phyloP scores from a whole-genome alignment of 305 asterid species.

The Ajuga reptans region DNA sequence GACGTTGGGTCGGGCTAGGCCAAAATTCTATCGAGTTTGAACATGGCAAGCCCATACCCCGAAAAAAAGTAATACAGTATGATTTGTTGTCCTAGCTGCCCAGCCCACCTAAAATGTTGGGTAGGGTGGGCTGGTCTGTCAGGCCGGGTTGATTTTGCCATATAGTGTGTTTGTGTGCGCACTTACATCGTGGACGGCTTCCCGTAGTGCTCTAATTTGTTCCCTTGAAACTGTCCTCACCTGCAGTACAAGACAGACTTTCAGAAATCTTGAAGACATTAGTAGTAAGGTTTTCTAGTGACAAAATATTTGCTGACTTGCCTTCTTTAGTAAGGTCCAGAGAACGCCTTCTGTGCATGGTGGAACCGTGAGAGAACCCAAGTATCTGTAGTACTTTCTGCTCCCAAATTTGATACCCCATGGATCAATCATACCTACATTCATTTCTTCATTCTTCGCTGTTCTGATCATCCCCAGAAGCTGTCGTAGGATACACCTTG shows the following conservation, averaged over 20 bases:
- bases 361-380: constrained; percentile 75
- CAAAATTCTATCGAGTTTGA: too few species aligned
- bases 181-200: constrained; percentile 67
- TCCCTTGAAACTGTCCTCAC: constrained; percentile 56
- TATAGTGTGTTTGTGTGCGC: not conserved
- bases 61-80: too few species aligned
- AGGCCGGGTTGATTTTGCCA: too few species aligned
- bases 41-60: too few species aligned
- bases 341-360: constrained; percentile 73
- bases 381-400: constrained; percentile 50
- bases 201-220: constrained; percentile 42
- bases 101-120: too few species aligned
- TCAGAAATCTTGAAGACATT: not conserved
- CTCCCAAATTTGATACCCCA: constrained; percentile 38
- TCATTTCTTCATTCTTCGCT: constrained; percentile 15
- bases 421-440: constrained; percentile 42
- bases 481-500: not conserved
- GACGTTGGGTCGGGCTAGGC: too few species aligned
- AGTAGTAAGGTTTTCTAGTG: too few species aligned
- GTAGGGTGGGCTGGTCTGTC: too few species aligned
- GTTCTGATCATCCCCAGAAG: constrained; percentile 10
- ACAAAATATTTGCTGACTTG: not conserved
- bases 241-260: constrained; percentile 27
- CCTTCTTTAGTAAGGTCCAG: constrained; percentile 63
- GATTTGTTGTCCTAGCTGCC: too few species aligned